These are phyloP conservation scores for Coemansia sp. DNA, from an alignment of 192 early-diverging fungal species.

Conservation along the genomic window DNA sequence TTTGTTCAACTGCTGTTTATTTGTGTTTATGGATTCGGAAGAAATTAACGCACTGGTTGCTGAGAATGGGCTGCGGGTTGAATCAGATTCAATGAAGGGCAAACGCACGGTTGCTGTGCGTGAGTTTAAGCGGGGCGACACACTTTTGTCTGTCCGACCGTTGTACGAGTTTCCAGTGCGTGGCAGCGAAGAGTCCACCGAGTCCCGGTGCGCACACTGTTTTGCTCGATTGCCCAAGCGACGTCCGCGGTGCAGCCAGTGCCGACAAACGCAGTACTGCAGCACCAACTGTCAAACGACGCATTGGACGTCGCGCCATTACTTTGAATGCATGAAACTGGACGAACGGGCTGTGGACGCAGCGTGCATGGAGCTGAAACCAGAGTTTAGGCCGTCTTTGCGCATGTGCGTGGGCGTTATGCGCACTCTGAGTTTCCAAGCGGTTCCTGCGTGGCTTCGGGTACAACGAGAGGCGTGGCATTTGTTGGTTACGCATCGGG, in stretches of 20 bases:
- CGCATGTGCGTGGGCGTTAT: conserved; percentile 36
- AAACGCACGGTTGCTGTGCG: conserved; percentile 21
- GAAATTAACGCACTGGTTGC: conserved; percentile 7
- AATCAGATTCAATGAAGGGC: conserved; percentile 18
- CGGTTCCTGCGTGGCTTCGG: conserved; percentile 15
- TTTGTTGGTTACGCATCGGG: conserved; percentile 27
- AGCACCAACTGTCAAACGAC: conserved; percentile 15
- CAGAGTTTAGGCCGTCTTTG: conserved; percentile 20
- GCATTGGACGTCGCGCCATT: conserved; percentile 38
- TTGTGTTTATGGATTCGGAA: conserved; percentile 1
- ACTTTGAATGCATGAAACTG: conserved; percentile 22
- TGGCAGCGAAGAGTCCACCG: background rate
- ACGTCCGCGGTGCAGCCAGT: conserved; percentile 44
- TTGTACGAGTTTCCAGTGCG: conserved; percentile 24
- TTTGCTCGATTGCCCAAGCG: conserved; percentile 25
- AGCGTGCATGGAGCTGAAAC: conserved; percentile 22
- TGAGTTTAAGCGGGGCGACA: conserved; percentile 18
- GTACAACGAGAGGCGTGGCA: conserved; percentile 35
- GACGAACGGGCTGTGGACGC: background rate
- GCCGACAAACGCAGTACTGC: conserved; percentile 36
- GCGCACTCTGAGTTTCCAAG: background rate
- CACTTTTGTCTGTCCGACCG: conserved; percentile 26
- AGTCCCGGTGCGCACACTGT: conserved; percentile 27
- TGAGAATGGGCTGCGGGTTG: conserved; percentile 17
- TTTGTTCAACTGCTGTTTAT: background rate